Evolutionary conservation across 345 rosid species (phyloP).

Genomic region (Psidium friedrichsthalianum): DNA sequence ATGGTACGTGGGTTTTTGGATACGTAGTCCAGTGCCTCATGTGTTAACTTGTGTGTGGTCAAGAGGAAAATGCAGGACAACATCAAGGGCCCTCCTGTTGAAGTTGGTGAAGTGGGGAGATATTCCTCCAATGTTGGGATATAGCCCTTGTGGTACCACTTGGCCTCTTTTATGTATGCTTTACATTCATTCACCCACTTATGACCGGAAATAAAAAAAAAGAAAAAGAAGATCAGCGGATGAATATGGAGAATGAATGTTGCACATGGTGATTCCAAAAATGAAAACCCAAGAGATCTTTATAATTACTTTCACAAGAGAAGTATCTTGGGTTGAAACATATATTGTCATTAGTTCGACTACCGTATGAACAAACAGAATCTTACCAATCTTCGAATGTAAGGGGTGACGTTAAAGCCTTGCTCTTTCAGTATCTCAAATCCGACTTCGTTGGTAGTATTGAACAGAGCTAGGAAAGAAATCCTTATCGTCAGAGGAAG

Average conservation of each 20-base stretch:
- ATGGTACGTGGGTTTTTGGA: not conserved
- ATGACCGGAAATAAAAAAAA: too few relatives aligned
- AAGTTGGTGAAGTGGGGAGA: not conserved
- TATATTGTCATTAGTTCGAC: not conserved
- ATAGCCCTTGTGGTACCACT: slow-evolving; percentile 6
- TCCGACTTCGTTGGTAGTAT: slow-evolving; percentile 10
- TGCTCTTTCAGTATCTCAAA: not conserved
- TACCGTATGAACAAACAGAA: not conserved
- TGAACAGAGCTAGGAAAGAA: slow-evolving; percentile 3
- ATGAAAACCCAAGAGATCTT: not conserved
- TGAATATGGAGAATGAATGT: not conserved
- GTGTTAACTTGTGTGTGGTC: not conserved
- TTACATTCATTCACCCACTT: slow-evolving; percentile 5
- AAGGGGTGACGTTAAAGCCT: slow-evolving; percentile 6
- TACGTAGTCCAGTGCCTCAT: not conserved
- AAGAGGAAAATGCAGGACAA: not conserved
- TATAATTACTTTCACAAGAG: not conserved
- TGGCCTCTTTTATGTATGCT: slow-evolving; percentile 1
- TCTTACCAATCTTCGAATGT: not conserved
- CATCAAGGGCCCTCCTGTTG: not conserved
- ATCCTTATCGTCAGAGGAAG: slow-evolving; percentile 5
- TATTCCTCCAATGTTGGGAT: slow-evolving; percentile 6
- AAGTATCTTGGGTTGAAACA: not conserved
- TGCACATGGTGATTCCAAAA: not conserved
- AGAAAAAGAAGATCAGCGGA: not conserved